These are phyloP conservation scores for Sporothrix humicola DNA, from an alignment of 2,329 filamentous ascomycete species.

Conservation along the genomic window DNA sequence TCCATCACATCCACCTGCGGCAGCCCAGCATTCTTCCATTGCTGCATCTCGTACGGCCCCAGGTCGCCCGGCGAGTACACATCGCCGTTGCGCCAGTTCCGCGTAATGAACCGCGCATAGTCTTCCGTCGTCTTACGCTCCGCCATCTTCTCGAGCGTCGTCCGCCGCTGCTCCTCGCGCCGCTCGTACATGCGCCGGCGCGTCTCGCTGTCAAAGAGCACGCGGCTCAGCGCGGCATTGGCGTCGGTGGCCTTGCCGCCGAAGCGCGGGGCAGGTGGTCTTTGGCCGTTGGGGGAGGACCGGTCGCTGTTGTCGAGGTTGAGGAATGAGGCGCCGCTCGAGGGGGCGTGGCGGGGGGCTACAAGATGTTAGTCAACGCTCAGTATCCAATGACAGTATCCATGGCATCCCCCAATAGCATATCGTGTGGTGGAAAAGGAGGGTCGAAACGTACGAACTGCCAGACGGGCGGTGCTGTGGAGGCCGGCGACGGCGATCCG, in stretches of 20 bases:
- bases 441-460: slow-evolving; percentile 22
- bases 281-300: background rate
- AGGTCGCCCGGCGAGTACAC: slow-evolving; percentile 91
- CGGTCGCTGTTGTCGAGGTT: slow-evolving; percentile 33
- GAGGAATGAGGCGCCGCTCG: slow-evolving; percentile 37
- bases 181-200: slow-evolving; percentile 33
- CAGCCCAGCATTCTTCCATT: slow-evolving; percentile 69
- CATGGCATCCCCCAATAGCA: too few relatives aligned
- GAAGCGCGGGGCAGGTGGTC: background rate
- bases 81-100: slow-evolving; percentile 78
- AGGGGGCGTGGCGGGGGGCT: slow-evolving; percentile 15
- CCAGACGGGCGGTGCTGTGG: slow-evolving; percentile 33
- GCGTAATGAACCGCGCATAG: slow-evolving; percentile 67
- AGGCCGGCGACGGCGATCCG: slow-evolving; percentile 34
- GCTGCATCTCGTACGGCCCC: slow-evolving; percentile 71
- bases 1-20: slow-evolving; percentile 76
- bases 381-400: too few relatives aligned
- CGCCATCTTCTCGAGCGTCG: slow-evolving; percentile 48
- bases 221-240: slow-evolving; percentile 33
- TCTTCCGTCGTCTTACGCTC: slow-evolving; percentile 54
- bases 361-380: background rate
- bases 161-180: slow-evolving; percentile 39
- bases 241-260: background rate
- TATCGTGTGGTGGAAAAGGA: background rate
- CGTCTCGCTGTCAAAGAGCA: slow-evolving; percentile 37